Evolutionary conservation across 108 stramenopile genomes (phyloP).

Genomic region (Cylindrotheca closterium): DNA sequence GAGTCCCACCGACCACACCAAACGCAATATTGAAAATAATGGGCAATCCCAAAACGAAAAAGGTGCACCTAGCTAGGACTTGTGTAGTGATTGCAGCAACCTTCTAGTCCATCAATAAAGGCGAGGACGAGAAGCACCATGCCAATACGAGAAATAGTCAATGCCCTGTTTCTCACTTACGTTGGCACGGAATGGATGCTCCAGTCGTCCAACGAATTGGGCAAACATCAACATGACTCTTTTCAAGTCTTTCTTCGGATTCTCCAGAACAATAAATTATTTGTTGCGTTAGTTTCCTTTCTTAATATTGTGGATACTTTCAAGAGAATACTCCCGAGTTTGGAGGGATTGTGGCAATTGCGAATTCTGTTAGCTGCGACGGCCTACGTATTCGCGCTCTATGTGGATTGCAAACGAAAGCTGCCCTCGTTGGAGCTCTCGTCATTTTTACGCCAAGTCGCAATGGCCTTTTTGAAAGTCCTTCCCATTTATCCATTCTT

Average conservation of each 20-base stretch:
- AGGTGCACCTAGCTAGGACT: too few species aligned
- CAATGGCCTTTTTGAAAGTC: conserved; percentile 48
- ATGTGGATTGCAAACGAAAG: conserved; percentile 54
- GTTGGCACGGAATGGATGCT: conserved; percentile 70
- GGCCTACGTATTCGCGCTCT: conserved; percentile 58
- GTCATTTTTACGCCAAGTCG: conserved; percentile 41
- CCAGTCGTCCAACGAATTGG: conserved; percentile 5
- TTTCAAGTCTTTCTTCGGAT: background rate
- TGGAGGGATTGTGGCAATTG: conserved; percentile 44
- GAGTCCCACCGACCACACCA: too few species aligned
- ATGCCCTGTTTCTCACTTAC: conserved; percentile 79
- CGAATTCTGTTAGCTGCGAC: conserved; percentile 60
- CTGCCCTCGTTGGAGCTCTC: background rate
- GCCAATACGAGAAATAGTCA: conserved; percentile 48
- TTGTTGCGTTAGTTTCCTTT: background rate
- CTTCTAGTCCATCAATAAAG: too few species aligned
- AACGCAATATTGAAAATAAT: too few species aligned
- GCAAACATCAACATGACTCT: conserved; percentile 1
- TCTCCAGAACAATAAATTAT: background rate
- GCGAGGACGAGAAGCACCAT: too few species aligned
- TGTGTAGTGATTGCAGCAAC: too few species aligned
- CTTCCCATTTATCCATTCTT: conserved; percentile 77
- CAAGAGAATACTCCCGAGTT: conserved; percentile 34
- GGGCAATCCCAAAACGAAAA: too few species aligned
- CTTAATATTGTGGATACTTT: conserved; percentile 53